Evolutionary conservation across 148 eudicot genomes (phyloP).

Genomic region (Fagopyrum tataricum): DNA sequence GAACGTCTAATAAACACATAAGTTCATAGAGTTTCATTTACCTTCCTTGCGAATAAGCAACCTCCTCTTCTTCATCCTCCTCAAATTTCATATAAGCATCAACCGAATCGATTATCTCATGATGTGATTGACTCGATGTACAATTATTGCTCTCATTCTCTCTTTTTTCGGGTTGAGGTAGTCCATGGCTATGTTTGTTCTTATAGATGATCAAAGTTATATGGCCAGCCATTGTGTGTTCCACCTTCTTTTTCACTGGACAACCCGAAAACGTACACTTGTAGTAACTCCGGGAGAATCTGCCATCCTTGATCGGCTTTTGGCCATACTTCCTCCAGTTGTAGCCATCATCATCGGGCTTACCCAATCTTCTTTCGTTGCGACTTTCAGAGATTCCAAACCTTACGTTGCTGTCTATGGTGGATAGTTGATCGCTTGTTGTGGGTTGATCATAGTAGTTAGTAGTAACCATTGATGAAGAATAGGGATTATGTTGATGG

Average conservation of each 20-base stretch:
- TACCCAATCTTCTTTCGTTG: constrained; percentile 20
- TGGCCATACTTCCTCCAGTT: constrained; percentile 91
- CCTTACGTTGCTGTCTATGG: background rate
- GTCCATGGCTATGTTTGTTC: constrained; percentile 71
- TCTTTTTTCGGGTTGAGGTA: constrained; percentile 19
- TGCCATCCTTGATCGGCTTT: constrained; percentile 83
- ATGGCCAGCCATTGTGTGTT: constrained; percentile 69
- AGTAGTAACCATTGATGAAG: background rate
- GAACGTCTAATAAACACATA: too few species aligned
- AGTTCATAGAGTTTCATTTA: background rate
- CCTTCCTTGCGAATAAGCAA: background rate
- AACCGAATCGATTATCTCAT: constrained; percentile 14
- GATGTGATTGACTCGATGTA: background rate
- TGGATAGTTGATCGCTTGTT: background rate
- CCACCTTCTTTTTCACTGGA: constrained; percentile 82
- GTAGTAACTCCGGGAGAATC: constrained; percentile 77
- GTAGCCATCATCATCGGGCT: constrained; percentile 82
- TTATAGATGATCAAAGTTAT: constrained; percentile 81
- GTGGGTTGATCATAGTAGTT: background rate
- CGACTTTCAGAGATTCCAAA: background rate
- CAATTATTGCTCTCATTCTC: background rate
- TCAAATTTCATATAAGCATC: constrained; percentile 47
- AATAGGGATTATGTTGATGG: background rate
- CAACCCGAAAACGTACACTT: constrained; percentile 65
- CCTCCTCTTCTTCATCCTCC: constrained; percentile 65